A percentile compares a stretch with the other conserved stretches of the same genome.
Evolutionary conservation across 768 basidiomycete species (phyloP).

Genomic region (Collybia nuda): DNA sequence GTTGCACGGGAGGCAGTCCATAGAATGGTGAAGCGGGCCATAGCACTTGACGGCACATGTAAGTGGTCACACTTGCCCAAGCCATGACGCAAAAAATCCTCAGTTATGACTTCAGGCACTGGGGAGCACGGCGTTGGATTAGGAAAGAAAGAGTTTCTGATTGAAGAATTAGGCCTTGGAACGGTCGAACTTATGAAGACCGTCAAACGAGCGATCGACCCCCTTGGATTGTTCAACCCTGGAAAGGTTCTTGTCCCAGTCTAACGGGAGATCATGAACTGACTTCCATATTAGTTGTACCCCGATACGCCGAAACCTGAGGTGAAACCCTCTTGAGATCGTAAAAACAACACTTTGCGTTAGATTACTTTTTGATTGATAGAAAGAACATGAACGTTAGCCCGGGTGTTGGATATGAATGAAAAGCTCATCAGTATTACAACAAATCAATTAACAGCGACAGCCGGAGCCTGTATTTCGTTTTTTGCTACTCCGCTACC

Average conservation of each 20-base stretch:
- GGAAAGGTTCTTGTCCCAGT: constrained; percentile 57
- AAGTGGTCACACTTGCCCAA: constrained; percentile 15
- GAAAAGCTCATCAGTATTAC: too few relatives aligned
- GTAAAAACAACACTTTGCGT: too few relatives aligned
- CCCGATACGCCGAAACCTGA: constrained; percentile 9
- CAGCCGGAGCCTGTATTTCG: constrained; percentile 17
- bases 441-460: constrained; percentile 22
- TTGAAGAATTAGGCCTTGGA: constrained; percentile 76
- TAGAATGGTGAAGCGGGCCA: constrained; percentile 66
- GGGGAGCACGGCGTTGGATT: constrained; percentile 90
- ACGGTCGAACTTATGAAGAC: constrained; percentile 85
- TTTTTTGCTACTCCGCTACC: constrained; percentile 9
- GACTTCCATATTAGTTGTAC: constrained; percentile 12
- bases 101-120: constrained; percentile 41
- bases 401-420: too few relatives aligned
- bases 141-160: constrained; percentile 81
- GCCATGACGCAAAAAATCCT: neutral
- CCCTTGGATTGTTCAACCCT: constrained; percentile 77
- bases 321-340: too few relatives aligned
- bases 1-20: constrained; percentile 46
- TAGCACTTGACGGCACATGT: constrained; percentile 76
- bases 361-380: too few relatives aligned
- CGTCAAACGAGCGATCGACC: constrained; percentile 76
- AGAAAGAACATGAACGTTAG: too few relatives aligned
- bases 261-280: neutral